A percentile compares a stretch with the other conserved stretches of the same genome.
Evolutionary conservation across 2,329 filamentous ascomycete genomes (phyloP).

Genomic region (Neopestalotiopsis sp.): DNA sequence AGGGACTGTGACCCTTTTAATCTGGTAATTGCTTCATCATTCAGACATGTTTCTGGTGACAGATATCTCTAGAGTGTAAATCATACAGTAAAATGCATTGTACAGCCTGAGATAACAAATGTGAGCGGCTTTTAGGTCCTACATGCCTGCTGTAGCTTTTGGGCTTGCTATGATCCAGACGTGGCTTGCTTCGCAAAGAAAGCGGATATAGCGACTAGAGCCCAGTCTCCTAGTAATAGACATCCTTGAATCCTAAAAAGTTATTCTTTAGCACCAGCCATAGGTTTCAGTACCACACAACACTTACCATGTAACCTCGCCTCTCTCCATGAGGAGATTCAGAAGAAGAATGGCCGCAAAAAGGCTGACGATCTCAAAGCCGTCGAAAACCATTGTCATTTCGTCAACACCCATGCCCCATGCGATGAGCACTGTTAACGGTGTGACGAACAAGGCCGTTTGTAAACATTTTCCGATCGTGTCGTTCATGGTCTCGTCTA

Average conservation of each 20-base stretch:
- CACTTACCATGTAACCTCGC: not conserved
- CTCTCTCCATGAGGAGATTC: conserved; percentile 4
- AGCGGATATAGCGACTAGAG: not conserved
- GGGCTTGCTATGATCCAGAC: not conserved
- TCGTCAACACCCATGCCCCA: conserved; percentile 5
- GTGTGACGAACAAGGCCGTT: conserved; percentile 7
- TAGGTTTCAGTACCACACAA: not conserved
- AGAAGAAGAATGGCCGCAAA: conserved; percentile 11
- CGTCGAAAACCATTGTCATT: conserved; percentile 3
- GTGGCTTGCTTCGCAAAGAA: not conserved
- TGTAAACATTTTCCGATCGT: conserved; percentile 8
- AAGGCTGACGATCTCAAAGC: conserved; percentile 8
- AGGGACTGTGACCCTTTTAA: not conserved
- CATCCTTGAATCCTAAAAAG: not conserved
- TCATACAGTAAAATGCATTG: too few species aligned
- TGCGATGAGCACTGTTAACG: not conserved
- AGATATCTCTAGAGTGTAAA: too few species aligned
- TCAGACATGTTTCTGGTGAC: too few species aligned
- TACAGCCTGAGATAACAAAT: too few species aligned
- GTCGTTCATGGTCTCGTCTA: conserved; percentile 3
- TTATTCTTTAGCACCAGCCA: not conserved
- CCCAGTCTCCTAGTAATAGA: conserved; percentile 2
- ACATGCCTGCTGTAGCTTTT: not conserved
- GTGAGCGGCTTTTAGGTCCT: too few species aligned
- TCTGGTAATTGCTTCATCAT: too few species aligned